Evolutionary conservation across 1,284 basidiomycete species (phyloP).

Genomic region (Volvariella surrecta): DNA sequence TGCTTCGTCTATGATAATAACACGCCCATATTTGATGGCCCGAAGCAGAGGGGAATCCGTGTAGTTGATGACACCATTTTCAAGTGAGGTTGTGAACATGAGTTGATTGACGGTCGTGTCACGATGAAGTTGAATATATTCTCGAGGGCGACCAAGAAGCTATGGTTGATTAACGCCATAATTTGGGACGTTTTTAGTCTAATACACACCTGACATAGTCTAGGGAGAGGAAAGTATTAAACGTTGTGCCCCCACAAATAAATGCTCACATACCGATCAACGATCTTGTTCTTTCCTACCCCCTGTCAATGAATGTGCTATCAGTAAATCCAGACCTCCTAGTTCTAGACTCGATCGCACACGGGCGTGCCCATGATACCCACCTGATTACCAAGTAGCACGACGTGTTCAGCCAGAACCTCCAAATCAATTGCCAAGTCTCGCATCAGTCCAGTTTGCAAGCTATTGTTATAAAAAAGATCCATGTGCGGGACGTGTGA

Average conservation of each 20-base stretch:
- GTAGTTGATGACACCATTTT: slow-evolving; percentile 46
- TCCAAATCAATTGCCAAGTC: slow-evolving; percentile 56
- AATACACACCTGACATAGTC: slow-evolving; percentile 41
- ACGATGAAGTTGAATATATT: slow-evolving; percentile 61
- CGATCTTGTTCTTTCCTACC: slow-evolving; percentile 63
- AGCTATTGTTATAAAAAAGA: slow-evolving; percentile 59
- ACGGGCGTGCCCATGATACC: too few species aligned
- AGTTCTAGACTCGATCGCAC: neutral
- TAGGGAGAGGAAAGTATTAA: slow-evolving; percentile 11
- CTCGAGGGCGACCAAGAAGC: slow-evolving; percentile 52
- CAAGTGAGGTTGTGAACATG: slow-evolving; percentile 56
- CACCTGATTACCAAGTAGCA: slow-evolving; percentile 60
- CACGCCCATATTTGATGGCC: slow-evolving; percentile 47
- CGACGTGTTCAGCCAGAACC: slow-evolving; percentile 50
- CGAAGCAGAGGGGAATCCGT: slow-evolving; percentile 58
- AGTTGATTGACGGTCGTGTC: slow-evolving; percentile 63
- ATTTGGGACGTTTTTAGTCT: neutral
- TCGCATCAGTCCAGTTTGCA: slow-evolving; percentile 58
- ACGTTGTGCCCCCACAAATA: neutral
- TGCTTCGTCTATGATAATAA: slow-evolving; percentile 60
- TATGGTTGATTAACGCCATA: slow-evolving; percentile 14
- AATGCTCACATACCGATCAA: slow-evolving; percentile 41
- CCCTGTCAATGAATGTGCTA: slow-evolving; percentile 33
- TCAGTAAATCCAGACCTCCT: neutral
- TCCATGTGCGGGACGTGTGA: slow-evolving; percentile 60